Evolutionary conservation across 495 filamentous ascomycete species (phyloP).

Genomic region (Penicilliopsis zonata): DNA sequence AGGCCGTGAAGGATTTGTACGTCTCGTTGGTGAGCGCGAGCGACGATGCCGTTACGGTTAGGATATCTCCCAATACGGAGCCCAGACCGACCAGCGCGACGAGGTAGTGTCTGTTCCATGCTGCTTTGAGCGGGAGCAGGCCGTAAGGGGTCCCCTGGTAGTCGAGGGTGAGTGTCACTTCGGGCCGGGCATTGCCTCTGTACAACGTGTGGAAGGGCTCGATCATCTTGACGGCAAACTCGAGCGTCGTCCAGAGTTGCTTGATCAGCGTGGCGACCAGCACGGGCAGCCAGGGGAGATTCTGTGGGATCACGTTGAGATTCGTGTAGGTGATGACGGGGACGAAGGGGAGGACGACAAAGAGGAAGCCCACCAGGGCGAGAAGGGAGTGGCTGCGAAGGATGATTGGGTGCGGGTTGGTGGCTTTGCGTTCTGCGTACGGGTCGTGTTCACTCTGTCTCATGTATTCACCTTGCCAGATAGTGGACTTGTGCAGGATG

Average conservation of each 20-base stretch:
- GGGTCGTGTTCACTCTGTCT: constrained; percentile 17
- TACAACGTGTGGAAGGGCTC: constrained; percentile 64
- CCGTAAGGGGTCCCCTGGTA: constrained; percentile 61
- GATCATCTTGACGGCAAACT: constrained; percentile 59
- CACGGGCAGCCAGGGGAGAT: constrained; percentile 53
- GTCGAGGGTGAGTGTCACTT: constrained; percentile 50
- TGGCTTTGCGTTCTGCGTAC: constrained; percentile 18
- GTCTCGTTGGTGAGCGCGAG: constrained; percentile 48
- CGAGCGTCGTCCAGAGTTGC: constrained; percentile 55
- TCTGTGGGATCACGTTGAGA: constrained; percentile 41
- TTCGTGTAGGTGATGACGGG: constrained; percentile 45
- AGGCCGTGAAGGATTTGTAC: constrained; percentile 43
- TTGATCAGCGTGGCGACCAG: constrained; percentile 51
- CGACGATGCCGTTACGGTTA: constrained; percentile 55
- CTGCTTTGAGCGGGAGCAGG: constrained; percentile 44
- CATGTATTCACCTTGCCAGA: constrained; percentile 43
- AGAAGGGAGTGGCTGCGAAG: constrained; percentile 46
- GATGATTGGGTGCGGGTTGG: constrained; percentile 58
- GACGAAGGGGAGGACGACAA: constrained; percentile 36
- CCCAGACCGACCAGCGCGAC: constrained; percentile 51
- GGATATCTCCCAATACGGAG: constrained; percentile 49
- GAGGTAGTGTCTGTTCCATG: constrained; percentile 50
- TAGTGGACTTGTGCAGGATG: constrained; percentile 53
- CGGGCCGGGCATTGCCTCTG: constrained; percentile 46
- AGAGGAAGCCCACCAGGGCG: constrained; percentile 44